Evolutionary conservation across 139 green algal genomes (phyloP), one percentile per base, ranked within the genome.

Genomic region (Picochlorum sp.): DNA sequence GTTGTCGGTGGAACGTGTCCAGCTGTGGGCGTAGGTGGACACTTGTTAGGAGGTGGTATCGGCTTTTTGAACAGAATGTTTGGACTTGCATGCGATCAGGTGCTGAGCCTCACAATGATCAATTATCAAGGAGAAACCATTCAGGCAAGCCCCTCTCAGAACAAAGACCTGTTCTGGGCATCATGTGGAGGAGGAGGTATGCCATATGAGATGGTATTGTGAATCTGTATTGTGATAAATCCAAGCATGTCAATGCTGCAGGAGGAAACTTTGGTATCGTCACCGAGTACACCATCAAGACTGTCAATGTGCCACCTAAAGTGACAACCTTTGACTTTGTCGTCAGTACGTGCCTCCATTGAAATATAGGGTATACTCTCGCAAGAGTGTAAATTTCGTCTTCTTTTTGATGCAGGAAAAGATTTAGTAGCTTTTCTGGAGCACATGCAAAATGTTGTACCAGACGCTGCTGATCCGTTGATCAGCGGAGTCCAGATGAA

Each of bases 241-340:
- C 24, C 24, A 26, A 26, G 24, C 24, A 26, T 26, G 24, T 26
- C 8, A 9, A 14, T 7, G 11, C 34, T 41, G 34, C 34, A 41
- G 34, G 47, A 18, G 51, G 51, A 18, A 59, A 59, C 23, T 59
- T 59, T 59, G 51, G 51, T 21, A 59, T 59, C 6, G 51, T 59
- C n/a, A 34, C 23, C 0, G 51, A 59, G 0, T 59, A 59, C 0
- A 59, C 51, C 0, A 30, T 59, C 15, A 59, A 59, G 23, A 38
- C 23, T 38, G 20, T 21, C 21, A 38, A 30, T 28, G 13, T 59
- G n/a, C 51, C 51, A 30, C 13, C n/a, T 2, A 59, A 41, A 59
- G 51, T 59, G 51, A 59, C 51, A 18, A 30, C 21, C 6, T 38
- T 55, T 55, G 18, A 55, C 2, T 55, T 55, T 21, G 11, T 8